Conservation (phyloP, 176 grass and related monocot genomes). For the Triticum urartu region DNA sequence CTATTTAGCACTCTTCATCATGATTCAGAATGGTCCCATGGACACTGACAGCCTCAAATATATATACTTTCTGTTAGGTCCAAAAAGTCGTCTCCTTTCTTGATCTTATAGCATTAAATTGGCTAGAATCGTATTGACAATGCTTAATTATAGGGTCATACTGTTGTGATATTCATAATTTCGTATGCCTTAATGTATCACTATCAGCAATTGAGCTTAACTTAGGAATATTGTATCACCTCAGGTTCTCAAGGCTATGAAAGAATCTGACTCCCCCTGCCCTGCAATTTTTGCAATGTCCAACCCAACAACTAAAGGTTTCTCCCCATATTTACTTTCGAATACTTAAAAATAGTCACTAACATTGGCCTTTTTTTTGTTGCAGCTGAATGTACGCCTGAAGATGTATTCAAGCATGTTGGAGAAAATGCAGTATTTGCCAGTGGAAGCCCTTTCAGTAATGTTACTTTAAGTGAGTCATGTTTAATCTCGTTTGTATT, state of each 20-base stretch:
- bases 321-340: neutral
- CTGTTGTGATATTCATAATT: neutral
- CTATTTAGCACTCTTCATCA: slow-evolving; percentile 20
- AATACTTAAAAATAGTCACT: slow-evolving; percentile 22
- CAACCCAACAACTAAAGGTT: slow-evolving; percentile 94
- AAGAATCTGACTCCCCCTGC: slow-evolving; percentile 75
- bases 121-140: neutral
- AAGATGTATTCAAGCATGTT: slow-evolving; percentile 85
- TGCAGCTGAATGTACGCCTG: slow-evolving; percentile 91
- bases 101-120: neutral
- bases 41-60: neutral
- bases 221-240: slow-evolving; percentile 22
- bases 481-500: slow-evolving; percentile 16
- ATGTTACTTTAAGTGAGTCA: slow-evolving; percentile 75
- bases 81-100: slow-evolving; percentile 5
- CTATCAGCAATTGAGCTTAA: slow-evolving; percentile 22
- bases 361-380: slow-evolving; percentile 36
- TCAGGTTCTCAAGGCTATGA: slow-evolving; percentile 96
- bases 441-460: slow-evolving; percentile 88
- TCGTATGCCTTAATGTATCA: neutral
- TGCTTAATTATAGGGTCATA: neutral
- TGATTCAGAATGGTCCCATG: neutral
- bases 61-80: neutral
- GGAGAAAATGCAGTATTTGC: slow-evolving; percentile 93
- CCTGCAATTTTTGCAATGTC: slow-evolving; percentile 99